These are phyloP conservation scores for Echinosophora koreensis DNA, from an alignment of 306 rosid genomes.

Conservation along the genomic window DNA sequence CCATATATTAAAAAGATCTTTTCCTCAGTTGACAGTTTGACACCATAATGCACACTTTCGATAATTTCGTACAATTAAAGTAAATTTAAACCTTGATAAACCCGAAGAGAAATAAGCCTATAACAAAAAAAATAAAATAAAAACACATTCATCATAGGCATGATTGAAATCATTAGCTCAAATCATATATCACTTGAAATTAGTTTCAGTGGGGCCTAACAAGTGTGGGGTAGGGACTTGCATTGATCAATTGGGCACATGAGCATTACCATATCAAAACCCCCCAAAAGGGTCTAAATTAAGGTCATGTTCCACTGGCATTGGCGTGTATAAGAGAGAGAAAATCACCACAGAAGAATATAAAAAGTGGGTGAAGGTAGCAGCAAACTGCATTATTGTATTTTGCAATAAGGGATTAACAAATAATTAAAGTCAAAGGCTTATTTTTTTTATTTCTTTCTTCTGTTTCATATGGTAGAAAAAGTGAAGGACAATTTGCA, in stretches of 20 bases:
- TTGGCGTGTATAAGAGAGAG: slow-evolving; percentile 45
- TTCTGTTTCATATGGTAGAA: slow-evolving; percentile 55
- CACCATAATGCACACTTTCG: slow-evolving; percentile 16
- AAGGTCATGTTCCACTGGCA: slow-evolving; percentile 49
- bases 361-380: slow-evolving; percentile 40
- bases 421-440: slow-evolving; percentile 48
- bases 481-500: slow-evolving; percentile 56
- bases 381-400: slow-evolving; percentile 44
- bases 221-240: background rate
- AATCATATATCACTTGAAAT: slow-evolving; percentile 40
- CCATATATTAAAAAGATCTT: slow-evolving; percentile 18
- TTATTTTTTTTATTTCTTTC: slow-evolving; percentile 28
- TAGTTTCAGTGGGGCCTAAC: slow-evolving; percentile 43
- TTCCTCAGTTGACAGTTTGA: slow-evolving; percentile 29
- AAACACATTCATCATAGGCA: slow-evolving; percentile 42
- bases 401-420: slow-evolving; percentile 38
- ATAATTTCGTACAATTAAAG: slow-evolving; percentile 21
- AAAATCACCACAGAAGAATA: slow-evolving; percentile 22
- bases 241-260: slow-evolving; percentile 45
- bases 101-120: background rate
- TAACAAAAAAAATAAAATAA: slow-evolving; percentile 14
- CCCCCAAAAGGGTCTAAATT: slow-evolving; percentile 38
- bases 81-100: background rate
- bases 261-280: slow-evolving; percentile 43
- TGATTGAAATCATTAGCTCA: slow-evolving; percentile 46